Evolutionary conservation across 1,284 basidiomycete genomes (phyloP).

Genomic region (Fomitopsis schrenkii): DNA sequence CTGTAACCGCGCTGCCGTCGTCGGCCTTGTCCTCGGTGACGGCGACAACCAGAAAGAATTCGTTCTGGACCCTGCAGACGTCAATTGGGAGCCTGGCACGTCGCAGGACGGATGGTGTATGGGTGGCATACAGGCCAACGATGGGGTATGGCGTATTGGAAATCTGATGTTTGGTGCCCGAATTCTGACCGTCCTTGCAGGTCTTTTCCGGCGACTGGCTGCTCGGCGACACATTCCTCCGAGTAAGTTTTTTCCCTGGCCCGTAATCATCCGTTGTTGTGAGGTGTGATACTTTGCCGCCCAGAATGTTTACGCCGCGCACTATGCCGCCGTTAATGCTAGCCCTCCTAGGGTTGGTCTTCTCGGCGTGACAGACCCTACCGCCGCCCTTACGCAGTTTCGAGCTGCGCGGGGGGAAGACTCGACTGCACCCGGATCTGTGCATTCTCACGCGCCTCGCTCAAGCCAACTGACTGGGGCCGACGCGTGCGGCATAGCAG

Average conservation of each 20-base stretch:
- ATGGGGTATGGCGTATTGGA: slow-evolving; percentile 33
- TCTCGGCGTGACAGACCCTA: slow-evolving; percentile 40
- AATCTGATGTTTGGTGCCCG: slow-evolving; percentile 3
- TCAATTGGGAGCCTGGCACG: slow-evolving; percentile 44
- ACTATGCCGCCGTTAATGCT: slow-evolving; percentile 39
- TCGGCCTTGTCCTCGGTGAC: slow-evolving; percentile 46
- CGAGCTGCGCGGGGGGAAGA: slow-evolving; percentile 42
- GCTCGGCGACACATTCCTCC: slow-evolving; percentile 52
- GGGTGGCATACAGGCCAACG: slow-evolving; percentile 54
- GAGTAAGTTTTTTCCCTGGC: slow-evolving; percentile 32
- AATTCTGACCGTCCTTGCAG: slow-evolving; percentile 24
- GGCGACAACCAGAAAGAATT: slow-evolving; percentile 35
- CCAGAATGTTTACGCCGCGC: slow-evolving; percentile 52
- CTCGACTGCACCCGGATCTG: slow-evolving; percentile 24
- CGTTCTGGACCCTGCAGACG: slow-evolving; percentile 46
- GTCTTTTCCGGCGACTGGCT: slow-evolving; percentile 63
- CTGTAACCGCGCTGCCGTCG: slow-evolving; percentile 42
- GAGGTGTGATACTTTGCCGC: neutral
- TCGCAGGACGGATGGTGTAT: slow-evolving; percentile 46
- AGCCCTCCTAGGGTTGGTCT: slow-evolving; percentile 46
- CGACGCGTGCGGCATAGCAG: slow-evolving; percentile 26
- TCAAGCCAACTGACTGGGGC: slow-evolving; percentile 16
- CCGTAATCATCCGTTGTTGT: neutral
- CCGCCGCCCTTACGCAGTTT: slow-evolving; percentile 36
- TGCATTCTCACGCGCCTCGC: slow-evolving; percentile 12